These are phyloP conservation scores for Angophora floribunda DNA, from an alignment of 345 rosid species.

Conservation along the genomic window DNA sequence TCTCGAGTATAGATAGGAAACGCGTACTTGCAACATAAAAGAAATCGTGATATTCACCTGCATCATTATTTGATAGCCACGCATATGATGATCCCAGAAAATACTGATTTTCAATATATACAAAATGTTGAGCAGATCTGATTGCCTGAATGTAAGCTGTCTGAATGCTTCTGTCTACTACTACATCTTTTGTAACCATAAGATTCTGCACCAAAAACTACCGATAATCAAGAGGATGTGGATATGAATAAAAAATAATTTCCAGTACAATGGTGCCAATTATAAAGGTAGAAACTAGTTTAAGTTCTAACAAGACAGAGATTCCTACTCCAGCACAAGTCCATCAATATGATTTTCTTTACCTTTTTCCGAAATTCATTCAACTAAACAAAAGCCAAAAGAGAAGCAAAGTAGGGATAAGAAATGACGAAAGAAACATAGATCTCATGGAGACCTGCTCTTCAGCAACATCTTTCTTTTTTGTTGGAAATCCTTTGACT, in stretches of 20 bases:
- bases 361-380: background rate
- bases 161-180: slow-evolving; percentile 93
- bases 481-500: slow-evolving; percentile 67
- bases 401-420: background rate
- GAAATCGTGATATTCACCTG: slow-evolving; percentile 40
- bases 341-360: background rate
- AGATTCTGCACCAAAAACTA: slow-evolving; percentile 55
- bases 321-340: background rate
- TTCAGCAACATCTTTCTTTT: slow-evolving; percentile 21
- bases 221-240: background rate
- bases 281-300: background rate
- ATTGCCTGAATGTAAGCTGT: slow-evolving; percentile 93
- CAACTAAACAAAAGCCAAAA: background rate
- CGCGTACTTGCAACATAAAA: background rate
- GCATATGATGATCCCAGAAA: slow-evolving; percentile 97
- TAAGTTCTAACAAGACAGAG: background rate
- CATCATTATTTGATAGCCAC: slow-evolving; percentile 77
- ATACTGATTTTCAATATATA: slow-evolving; percentile 97
- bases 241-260: background rate
- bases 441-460: slow-evolving; percentile 34
- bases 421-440: background rate
- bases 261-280: background rate
- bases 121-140: slow-evolving; percentile 92
- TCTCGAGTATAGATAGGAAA: background rate
- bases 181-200: slow-evolving; percentile 43